Conservation (phyloP, 352 stramenopile species). For the Phytophthora pisi region DNA sequence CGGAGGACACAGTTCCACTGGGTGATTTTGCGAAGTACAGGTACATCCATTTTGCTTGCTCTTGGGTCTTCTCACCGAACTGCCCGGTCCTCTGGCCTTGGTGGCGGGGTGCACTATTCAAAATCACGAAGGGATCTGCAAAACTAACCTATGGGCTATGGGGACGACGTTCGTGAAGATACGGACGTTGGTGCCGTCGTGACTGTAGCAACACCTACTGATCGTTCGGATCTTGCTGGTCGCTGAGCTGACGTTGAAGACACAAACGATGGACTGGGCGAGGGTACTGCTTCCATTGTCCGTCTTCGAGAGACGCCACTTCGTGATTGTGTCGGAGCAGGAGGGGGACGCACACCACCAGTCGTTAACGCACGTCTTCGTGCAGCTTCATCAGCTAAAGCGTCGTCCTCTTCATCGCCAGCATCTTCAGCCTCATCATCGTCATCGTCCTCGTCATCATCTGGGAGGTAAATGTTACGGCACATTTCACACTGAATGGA, state of each 20-base stretch:
- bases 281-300: conserved; percentile 21
- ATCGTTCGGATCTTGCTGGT: conserved; percentile 26
- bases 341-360: conserved; percentile 9
- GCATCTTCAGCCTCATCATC: conserved; percentile 25
- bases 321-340: conserved; percentile 11
- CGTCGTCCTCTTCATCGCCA: conserved; percentile 28
- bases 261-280: conserved; percentile 22
- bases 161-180: conserved; percentile 20
- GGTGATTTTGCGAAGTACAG: conserved; percentile 14
- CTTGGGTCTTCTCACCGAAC: conserved; percentile 20
- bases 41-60: conserved; percentile 26
- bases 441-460: conserved; percentile 26
- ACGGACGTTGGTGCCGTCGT: conserved; percentile 28
- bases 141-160: conserved; percentile 21
- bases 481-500: conserved; percentile 53
- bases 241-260: conserved; percentile 34
- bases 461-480: conserved; percentile 45
- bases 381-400: conserved; percentile 11
- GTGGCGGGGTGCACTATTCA: conserved; percentile 13
- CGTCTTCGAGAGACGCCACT: conserved; percentile 17
- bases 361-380: conserved; percentile 35
- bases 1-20: neutral
- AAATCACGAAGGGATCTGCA: conserved; percentile 23
- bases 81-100: conserved; percentile 21
- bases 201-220: conserved; percentile 24